A percentile compares a stretch with the other conserved stretches of the same genome.
Conservation (phyloP, 768 basidiomycete genomes). For the Amanita thiersii region DNA sequence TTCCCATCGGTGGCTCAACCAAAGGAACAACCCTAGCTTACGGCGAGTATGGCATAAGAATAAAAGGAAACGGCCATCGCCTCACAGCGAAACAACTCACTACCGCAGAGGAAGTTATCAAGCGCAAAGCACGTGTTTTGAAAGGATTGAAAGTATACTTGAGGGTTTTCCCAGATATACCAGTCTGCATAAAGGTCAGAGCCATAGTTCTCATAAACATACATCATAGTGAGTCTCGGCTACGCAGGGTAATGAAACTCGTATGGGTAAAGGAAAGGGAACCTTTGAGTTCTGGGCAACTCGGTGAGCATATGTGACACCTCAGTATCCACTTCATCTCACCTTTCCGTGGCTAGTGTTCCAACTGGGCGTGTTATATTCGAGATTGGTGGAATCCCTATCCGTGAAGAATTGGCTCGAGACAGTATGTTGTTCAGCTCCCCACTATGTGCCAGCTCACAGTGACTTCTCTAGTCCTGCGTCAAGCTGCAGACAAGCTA, state of each 20-base stretch:
- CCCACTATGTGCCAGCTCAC: not conserved
- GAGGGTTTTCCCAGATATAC: slow-evolving; percentile 93
- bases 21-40: slow-evolving; percentile 90
- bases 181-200: slow-evolving; percentile 90
- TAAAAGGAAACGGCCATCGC: slow-evolving; percentile 74
- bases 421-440: slow-evolving; percentile 53
- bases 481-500: slow-evolving; percentile 80
- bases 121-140: slow-evolving; percentile 80
- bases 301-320: slow-evolving; percentile 42
- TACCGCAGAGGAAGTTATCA: slow-evolving; percentile 80
- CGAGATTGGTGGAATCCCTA: slow-evolving; percentile 84
- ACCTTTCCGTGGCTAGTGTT: slow-evolving; percentile 40
- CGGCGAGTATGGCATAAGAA: slow-evolving; percentile 88
- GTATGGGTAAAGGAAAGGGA: slow-evolving; percentile 99
- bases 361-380: slow-evolving; percentile 87
- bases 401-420: slow-evolving; percentile 88
- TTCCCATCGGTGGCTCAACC: slow-evolving; percentile 84
- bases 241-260: slow-evolving; percentile 86
- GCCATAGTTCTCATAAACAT: not conserved
- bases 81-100: slow-evolving; percentile 86
- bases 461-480: slow-evolving; percentile 50
- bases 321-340: not conserved
- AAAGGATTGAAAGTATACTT: slow-evolving; percentile 85
- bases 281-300: slow-evolving; percentile 97
- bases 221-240: not conserved